Evolutionary conservation across 371 early-diverging fungal genomes (phyloP).

Genomic region (Mortierella sp.): DNA sequence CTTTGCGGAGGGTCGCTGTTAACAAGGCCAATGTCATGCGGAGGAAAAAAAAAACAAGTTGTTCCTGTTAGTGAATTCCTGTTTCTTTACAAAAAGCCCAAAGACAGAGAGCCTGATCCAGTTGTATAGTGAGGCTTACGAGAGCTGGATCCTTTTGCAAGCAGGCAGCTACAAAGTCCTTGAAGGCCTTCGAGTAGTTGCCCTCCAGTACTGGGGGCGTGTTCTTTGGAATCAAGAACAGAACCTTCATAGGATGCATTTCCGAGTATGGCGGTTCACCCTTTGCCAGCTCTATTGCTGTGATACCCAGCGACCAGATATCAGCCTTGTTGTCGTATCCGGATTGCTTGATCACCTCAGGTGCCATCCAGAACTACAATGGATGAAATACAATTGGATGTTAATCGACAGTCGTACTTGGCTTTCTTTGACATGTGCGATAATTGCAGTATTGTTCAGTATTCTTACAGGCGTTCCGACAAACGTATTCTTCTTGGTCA

Average conservation of each 20-base stretch:
- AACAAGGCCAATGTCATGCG: neutral
- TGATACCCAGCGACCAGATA: conserved; percentile 99
- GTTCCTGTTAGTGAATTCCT: too few relatives aligned
- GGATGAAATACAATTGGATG: neutral
- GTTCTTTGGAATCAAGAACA: conserved; percentile 94
- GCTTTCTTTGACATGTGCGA: neutral
- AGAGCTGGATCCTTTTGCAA: conserved; percentile 85
- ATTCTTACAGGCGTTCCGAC: conserved; percentile 94
- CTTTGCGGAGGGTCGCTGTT: conserved; percentile 90
- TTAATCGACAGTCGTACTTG: neutral
- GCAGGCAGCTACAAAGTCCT: conserved; percentile 91
- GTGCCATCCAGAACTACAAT: conserved; percentile 94
- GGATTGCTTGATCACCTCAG: conserved; percentile 96
- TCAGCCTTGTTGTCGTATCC: conserved; percentile 98
- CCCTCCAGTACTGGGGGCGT: conserved; percentile 87
- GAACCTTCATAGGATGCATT: conserved; percentile 92
- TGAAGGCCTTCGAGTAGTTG: conserved; percentile 86
- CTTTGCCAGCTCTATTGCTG: conserved; percentile 96
- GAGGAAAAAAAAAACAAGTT: neutral
- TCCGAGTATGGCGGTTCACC: conserved; percentile 95
- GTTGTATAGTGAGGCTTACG: conserved; percentile 52
- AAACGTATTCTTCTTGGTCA: conserved; percentile 97
- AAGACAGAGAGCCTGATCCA: neutral
- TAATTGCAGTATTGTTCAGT: neutral
- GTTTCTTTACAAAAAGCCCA: neutral